Conservation (phyloP, 2,329 filamentous ascomycete species). For the Periglandula ipomoeae region DNA sequence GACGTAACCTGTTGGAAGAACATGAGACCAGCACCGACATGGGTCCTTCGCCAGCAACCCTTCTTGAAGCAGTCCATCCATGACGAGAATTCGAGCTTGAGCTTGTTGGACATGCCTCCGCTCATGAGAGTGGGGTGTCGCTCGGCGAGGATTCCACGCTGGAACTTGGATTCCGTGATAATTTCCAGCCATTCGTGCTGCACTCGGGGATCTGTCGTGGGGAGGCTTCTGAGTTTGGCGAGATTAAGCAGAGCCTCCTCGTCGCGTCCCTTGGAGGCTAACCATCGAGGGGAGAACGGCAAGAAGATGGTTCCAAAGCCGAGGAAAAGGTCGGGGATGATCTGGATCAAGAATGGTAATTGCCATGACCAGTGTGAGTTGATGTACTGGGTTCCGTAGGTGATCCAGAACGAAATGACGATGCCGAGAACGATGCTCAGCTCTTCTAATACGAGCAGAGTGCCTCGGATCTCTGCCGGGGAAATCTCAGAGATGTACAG, state of each 20-base stretch:
- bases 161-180: constrained; percentile 16
- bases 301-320: constrained; percentile 16
- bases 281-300: constrained; percentile 20
- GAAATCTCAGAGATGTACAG: constrained; percentile 38
- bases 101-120: constrained; percentile 20
- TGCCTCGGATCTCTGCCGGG: constrained; percentile 37
- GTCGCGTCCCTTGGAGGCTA: constrained; percentile 16
- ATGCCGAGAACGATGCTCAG: constrained; percentile 23
- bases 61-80: constrained; percentile 41
- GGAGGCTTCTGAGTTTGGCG: constrained; percentile 15
- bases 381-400: constrained; percentile 20
- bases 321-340: constrained; percentile 17
- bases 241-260: constrained; percentile 16
- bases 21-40: constrained; percentile 40
- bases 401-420: constrained; percentile 23
- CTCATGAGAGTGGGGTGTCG: constrained; percentile 26
- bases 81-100: constrained; percentile 37
- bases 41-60: constrained; percentile 35
- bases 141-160: constrained; percentile 20
- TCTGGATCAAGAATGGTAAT: constrained; percentile 21
- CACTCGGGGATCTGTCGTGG: constrained; percentile 13
- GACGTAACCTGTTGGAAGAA: constrained; percentile 46
- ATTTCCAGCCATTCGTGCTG: constrained; percentile 18
- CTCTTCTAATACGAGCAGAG: constrained; percentile 33
- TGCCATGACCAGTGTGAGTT: constrained; percentile 18